Evolutionary conservation across 257 asterid genomes (phyloP).

Genomic region (Forsythia suspensa): DNA sequence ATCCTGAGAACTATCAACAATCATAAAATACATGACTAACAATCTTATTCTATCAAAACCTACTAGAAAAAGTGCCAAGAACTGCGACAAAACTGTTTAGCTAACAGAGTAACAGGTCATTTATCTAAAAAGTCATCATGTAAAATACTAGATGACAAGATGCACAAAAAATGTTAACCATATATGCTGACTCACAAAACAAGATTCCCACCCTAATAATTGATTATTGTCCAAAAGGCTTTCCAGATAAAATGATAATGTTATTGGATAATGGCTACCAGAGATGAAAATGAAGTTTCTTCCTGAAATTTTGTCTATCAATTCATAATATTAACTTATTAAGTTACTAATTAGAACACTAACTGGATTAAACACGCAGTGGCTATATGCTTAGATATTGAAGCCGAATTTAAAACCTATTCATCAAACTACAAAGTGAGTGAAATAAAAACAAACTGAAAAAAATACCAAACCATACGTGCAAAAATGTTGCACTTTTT

Average conservation of each 20-base stretch:
- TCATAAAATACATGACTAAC: background rate
- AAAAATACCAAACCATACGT: background rate
- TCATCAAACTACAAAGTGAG: background rate
- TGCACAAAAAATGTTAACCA: background rate
- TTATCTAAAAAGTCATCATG: background rate
- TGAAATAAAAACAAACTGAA: background rate
- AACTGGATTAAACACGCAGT: background rate
- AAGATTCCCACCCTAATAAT: background rate
- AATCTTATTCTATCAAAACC: background rate
- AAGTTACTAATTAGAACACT: background rate
- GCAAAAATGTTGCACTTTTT: constrained; percentile 4
- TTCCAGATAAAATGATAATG: background rate
- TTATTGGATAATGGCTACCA: background rate
- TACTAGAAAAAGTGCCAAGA: background rate
- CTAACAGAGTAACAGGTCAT: background rate
- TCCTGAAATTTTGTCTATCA: background rate
- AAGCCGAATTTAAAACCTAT: background rate
- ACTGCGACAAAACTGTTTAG: background rate
- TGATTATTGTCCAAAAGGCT: background rate
- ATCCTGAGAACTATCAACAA: background rate
- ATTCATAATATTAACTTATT: background rate
- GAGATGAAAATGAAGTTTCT: background rate
- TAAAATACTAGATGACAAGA: background rate
- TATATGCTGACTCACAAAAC: background rate
- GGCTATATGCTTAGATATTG: background rate